Conservation (phyloP, 768 basidiomycete genomes). For the Kwoniella dendrophila region DNA sequence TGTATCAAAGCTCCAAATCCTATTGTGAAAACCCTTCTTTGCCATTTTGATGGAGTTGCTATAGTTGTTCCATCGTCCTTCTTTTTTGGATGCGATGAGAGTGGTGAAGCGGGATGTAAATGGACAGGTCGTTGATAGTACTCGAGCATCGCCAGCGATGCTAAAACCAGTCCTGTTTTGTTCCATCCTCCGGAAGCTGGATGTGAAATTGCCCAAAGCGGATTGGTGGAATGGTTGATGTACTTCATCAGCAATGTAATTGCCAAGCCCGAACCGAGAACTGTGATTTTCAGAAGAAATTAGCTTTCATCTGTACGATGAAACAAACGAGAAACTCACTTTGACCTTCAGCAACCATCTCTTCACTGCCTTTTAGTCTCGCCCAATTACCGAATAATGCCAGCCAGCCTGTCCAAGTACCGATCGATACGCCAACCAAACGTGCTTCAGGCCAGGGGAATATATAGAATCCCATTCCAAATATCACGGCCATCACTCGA, state of each 20-base stretch:
- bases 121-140: conserved; percentile 34
- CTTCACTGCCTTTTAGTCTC: conserved; percentile 52
- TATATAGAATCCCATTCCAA: conserved; percentile 61
- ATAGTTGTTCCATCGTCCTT: not conserved
- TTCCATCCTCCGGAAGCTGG: conserved; percentile 71
- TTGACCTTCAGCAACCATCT: conserved; percentile 41
- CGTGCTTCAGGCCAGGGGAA: conserved; percentile 58
- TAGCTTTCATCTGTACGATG: no score
- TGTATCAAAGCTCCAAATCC: conserved; percentile 60
- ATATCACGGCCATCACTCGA: conserved; percentile 60
- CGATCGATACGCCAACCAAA: conserved; percentile 64
- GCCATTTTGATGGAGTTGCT: conserved; percentile 2
- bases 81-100: conserved; percentile 7
- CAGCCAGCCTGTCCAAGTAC: conserved; percentile 62
- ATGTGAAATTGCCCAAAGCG: conserved; percentile 80
- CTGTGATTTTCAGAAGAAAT: no score
- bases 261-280: conserved; percentile 68
- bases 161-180: conserved; percentile 66
- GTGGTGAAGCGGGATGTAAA: conserved; percentile 30
- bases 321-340: conserved; percentile 35
- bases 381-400: conserved; percentile 65
- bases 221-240: conserved; percentile 77
- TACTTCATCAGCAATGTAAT: conserved; percentile 72
- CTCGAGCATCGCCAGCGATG: conserved; percentile 65
- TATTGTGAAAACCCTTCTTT: conserved; percentile 21